Percentiles rank a stretch among this genome's conserved stretches.
Evolutionary conservation across 129 eudicot genomes (phyloP).

Genomic region (Rutidosis leptorrhynchoides): DNA sequence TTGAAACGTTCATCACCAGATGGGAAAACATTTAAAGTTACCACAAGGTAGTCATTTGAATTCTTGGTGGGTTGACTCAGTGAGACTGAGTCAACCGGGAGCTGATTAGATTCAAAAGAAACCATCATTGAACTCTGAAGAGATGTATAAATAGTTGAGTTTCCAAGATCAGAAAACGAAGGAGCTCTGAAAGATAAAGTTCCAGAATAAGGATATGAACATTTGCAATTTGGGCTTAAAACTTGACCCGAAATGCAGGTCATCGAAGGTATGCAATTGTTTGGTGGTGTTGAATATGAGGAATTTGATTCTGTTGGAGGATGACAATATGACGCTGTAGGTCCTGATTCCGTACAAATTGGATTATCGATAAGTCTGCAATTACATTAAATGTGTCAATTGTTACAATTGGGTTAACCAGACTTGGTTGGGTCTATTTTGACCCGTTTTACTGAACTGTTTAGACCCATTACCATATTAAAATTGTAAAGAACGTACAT

Average conservation of each 20-base stretch:
- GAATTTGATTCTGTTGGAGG: constrained; percentile 33
- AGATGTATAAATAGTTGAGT: constrained; percentile 35
- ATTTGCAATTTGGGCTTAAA: constrained; percentile 65
- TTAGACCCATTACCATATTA: neutral
- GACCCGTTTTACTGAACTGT: neutral
- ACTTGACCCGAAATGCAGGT: constrained; percentile 42
- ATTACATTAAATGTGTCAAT: constrained; percentile 1
- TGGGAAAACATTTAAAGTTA: constrained; percentile 58
- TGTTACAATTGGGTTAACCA: neutral
- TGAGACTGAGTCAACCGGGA: constrained; percentile 66
- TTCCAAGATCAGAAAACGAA: constrained; percentile 63
- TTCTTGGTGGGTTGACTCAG: constrained; percentile 46
- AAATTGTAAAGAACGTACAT: constrained; percentile 36
- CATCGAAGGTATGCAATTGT: constrained; percentile 42
- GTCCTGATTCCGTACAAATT: constrained; percentile 41
- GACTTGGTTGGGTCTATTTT: neutral
- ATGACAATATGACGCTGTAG: constrained; percentile 35
- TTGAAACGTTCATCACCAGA: constrained; percentile 56
- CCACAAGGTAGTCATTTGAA: constrained; percentile 43
- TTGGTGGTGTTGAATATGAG: constrained; percentile 46
- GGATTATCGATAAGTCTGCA: constrained; percentile 62
- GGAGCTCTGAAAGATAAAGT: constrained; percentile 61
- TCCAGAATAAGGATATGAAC: constrained; percentile 76
- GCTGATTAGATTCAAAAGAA: constrained; percentile 33
- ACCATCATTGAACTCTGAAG: constrained; percentile 42